Evolutionary conservation across 176 grass and related monocot genomes (phyloP), one percentile per base, ranked within the genome.

Genomic region (Phoenix roebelenii): DNA sequence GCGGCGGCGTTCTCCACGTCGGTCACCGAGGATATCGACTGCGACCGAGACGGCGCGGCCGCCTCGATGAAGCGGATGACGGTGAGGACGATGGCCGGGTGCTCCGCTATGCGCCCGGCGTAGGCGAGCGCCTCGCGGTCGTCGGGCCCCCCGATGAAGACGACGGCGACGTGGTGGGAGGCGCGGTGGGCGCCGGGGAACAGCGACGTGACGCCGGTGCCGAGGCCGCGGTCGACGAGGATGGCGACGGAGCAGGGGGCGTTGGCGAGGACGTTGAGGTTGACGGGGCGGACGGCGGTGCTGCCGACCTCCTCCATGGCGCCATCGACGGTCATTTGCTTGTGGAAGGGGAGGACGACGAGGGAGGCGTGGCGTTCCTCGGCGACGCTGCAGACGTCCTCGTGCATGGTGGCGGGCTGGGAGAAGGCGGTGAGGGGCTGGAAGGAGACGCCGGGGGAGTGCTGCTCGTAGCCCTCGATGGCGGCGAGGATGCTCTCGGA

Each of bases 341-440:
- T 75, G 79, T 82, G 79, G 65, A 82, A 82, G 18, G 79, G 79
- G 49, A 82, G 54, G 25, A 82, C 12, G 58, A 82, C 60, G 32
- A 82, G 65, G 17, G 79, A 52, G 22, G 54, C 72, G 16, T 60
- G 72, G 23, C 59, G 58, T 5, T 66, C 72, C 72, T 70, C 79
- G 3, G 79, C 79, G 59, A 82, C 64, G 48, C 25, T 64, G 52
- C 59, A 70, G 63, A 82, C 44, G 19, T 82, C 72, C 4, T 75
- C 65, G 18, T 70, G 59, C 79, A 82, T 71, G 59, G 64, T 59
- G 1, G 23, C n/a, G 39, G 65, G 71, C 20, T 58, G 25, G 15
- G 72, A 75, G 51, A 76, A 32, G 16, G 79, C 44, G 12, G 72
- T 82, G 52, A 76, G 59, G 44, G 58, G 54, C 54, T 75, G 65